phyloP scores from a whole-genome alignment of 139 green algal species.

The Deuterostichococcus epilithicus region DNA sequence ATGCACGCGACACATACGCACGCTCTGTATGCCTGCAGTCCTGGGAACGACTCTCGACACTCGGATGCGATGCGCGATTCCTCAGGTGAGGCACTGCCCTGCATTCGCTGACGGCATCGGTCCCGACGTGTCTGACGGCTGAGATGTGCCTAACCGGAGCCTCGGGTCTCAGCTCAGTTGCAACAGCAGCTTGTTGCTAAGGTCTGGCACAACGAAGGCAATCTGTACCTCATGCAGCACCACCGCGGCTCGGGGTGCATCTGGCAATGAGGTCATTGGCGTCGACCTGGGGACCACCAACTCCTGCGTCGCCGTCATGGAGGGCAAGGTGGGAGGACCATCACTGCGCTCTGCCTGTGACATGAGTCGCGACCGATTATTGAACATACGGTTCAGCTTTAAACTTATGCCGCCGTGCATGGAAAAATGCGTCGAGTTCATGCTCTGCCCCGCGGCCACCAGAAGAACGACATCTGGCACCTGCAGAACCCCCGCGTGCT shows the following conservation, averaged over 20 bases:
- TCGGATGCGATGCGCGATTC: not conserved
- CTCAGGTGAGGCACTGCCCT: not conserved
- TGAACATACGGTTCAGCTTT: too few species aligned
- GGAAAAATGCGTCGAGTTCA: not conserved
- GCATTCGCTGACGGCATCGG: not conserved
- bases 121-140: too few species aligned
- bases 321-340: constrained; percentile 96
- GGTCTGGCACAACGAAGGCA: too few species aligned
- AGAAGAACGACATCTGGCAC: not conserved
- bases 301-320: constrained; percentile 98
- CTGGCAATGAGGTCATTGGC: constrained; percentile 91
- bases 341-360: not conserved
- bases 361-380: not conserved
- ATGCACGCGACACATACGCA: not conserved
- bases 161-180: too few species aligned
- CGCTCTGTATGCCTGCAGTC: not conserved
- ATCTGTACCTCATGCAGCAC: constrained; percentile 23
- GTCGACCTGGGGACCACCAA: constrained; percentile 99
- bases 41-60: not conserved
- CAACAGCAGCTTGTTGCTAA: too few species aligned
- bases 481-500: constrained; percentile 87
- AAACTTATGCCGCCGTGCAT: too few species aligned
- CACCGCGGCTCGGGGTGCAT: constrained; percentile 16
- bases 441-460: not conserved
- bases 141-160: too few species aligned